These are phyloP conservation scores for Cyclospora cayetanensis DNA, from an alignment of 169 alveolate species.

Conservation along the genomic window DNA sequence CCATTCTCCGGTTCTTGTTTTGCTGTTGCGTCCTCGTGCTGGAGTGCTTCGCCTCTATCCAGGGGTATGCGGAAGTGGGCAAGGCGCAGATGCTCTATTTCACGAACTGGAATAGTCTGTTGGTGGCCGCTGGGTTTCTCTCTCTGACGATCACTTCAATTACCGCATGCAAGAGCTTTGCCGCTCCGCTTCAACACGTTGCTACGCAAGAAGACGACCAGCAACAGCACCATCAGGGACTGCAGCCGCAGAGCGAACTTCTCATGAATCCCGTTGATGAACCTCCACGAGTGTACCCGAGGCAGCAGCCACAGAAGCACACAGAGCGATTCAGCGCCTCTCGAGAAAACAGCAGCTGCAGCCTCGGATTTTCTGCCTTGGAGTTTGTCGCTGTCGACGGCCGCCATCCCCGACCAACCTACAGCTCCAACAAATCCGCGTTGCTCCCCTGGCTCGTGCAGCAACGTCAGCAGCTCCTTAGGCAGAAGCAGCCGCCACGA, in stretches of 20 bases:
- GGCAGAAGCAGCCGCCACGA: conserved; percentile 28
- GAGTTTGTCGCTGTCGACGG: conserved; percentile 56
- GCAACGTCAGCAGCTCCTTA: conserved; percentile 53
- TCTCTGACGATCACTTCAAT: conserved; percentile 35
- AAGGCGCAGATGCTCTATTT: conserved; percentile 58
- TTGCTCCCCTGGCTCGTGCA: conserved; percentile 50
- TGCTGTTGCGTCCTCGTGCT: conserved; percentile 47
- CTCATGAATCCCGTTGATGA: conserved; percentile 18
- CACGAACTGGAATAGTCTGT: conserved; percentile 63
- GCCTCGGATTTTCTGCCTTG: conserved; percentile 29
- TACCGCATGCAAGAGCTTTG: conserved; percentile 49
- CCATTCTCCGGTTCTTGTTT: conserved; percentile 23
- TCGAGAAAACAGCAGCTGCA: conserved; percentile 37
- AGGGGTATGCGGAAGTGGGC: conserved; percentile 33
- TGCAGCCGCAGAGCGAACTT: not conserved
- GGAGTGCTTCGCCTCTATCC: conserved; percentile 44
- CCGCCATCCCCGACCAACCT: conserved; percentile 17
- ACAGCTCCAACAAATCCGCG: conserved; percentile 42
- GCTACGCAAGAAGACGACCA: too few species aligned
- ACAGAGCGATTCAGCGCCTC: not conserved
- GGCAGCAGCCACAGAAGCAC: not conserved
- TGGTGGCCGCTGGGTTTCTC: conserved; percentile 49
- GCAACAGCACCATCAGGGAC: not conserved
- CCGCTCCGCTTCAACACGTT: conserved; percentile 26
- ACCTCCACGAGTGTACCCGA: not conserved